Evolutionary conservation across 169 alveolate genomes (phyloP).

Genomic region (Cryptosporidium bovis): DNA sequence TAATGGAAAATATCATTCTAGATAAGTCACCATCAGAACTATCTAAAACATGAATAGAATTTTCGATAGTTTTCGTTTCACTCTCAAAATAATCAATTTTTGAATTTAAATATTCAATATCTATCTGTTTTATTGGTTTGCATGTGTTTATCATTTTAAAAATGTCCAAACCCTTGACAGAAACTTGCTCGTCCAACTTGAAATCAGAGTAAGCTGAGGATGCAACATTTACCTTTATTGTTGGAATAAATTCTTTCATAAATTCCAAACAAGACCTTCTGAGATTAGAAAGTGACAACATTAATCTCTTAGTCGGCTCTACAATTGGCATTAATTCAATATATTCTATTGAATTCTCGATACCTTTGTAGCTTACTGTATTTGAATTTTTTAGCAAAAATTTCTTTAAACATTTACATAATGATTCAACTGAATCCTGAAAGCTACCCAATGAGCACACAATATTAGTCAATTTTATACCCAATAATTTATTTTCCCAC

Average conservation of each 20-base stretch:
- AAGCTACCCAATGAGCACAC: conserved; percentile 42
- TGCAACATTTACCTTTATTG: not conserved
- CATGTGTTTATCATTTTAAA: not conserved
- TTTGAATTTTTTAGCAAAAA: conserved; percentile 8
- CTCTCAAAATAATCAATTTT: not conserved
- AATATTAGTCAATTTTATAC: conserved; percentile 17
- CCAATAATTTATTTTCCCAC: conserved; percentile 16
- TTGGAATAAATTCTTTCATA: conserved; percentile 1
- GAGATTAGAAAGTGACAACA: conserved; percentile 22
- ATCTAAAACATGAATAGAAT: not conserved
- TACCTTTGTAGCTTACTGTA: conserved; percentile 45
- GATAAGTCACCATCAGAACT: not conserved
- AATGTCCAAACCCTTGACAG: conserved; percentile 27
- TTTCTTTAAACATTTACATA: conserved; percentile 13
- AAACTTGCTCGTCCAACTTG: conserved; percentile 3
- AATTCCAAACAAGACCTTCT: conserved; percentile 8
- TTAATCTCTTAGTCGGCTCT: conserved; percentile 1
- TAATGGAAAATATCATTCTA: not conserved
- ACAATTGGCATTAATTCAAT: conserved; percentile 60
- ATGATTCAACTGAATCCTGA: conserved; percentile 1
- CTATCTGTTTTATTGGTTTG: conserved; percentile 1
- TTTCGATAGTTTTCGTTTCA: not conserved
- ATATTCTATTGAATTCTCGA: conserved; percentile 39
- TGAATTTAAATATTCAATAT: conserved; percentile 4
- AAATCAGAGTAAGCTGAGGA: not conserved